phyloP scores from a whole-genome alignment of 164 flowering plant genomes.

The Magnolia kwangsiensis region DNA sequence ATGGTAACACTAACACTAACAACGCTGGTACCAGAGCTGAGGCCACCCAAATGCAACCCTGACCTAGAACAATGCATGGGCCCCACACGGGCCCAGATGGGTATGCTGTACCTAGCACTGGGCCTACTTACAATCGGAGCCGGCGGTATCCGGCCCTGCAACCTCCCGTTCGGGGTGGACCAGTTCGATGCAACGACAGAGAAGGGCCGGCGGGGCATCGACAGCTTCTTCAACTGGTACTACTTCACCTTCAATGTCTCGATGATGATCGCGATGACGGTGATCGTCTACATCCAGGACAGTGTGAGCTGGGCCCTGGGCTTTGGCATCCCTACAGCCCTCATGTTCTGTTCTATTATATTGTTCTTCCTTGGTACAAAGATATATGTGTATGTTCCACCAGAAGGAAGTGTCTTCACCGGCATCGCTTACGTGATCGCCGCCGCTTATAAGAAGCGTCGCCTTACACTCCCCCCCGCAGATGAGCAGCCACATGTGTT shows the following conservation, averaged over 20 bases:
- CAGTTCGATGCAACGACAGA: conserved; percentile 72
- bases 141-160: conserved; percentile 80
- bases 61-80: conserved; percentile 2
- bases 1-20: conserved; percentile 52
- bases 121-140: conserved; percentile 52
- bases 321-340: conserved; percentile 55
- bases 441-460: conserved; percentile 60
- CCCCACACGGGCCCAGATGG: conserved; percentile 41
- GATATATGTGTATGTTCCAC: conserved; percentile 53
- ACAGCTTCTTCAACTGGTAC: conserved; percentile 92
- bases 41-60: conserved; percentile 42
- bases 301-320: conserved; percentile 71
- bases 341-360: conserved; percentile 50
- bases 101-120: conserved; percentile 33
- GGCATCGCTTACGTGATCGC: conserved; percentile 54
- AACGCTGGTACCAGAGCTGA: conserved; percentile 44
- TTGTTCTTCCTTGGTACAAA: conserved; percentile 61
- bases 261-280: conserved; percentile 47
- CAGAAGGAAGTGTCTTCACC: conserved; percentile 68
- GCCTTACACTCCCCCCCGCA: conserved; percentile 14
- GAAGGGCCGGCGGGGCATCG: conserved; percentile 58
- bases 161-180: conserved; percentile 78
- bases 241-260: conserved; percentile 62
- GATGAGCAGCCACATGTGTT: conserved; percentile 2
- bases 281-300: conserved; percentile 72